These are phyloP conservation scores for Neostapfia colusana DNA, from an alignment of 176 grass and related monocot species.

Conservation along the genomic window DNA sequence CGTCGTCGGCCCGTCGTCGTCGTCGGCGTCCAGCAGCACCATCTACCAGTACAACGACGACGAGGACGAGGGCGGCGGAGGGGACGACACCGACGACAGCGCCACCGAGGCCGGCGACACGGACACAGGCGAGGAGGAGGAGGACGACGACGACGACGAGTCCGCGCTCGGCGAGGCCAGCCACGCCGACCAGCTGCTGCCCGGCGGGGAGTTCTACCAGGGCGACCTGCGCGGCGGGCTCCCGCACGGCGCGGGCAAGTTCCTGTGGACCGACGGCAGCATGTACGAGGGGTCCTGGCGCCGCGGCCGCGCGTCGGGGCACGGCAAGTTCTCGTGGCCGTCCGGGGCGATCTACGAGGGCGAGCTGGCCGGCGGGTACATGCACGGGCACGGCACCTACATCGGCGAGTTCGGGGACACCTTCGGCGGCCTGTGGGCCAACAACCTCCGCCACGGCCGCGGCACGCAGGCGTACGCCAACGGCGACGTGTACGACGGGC, in stretches of 20 bases:
- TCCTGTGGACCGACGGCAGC: constrained; percentile 76
- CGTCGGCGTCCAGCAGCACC: constrained; percentile 37
- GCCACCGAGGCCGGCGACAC: neutral
- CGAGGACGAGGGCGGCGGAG: neutral
- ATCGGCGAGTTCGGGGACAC: constrained; percentile 72
- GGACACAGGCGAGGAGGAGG: neutral
- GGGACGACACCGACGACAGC: neutral
- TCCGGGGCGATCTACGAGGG: constrained; percentile 82
- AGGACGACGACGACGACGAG: neutral
- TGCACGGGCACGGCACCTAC: constrained; percentile 71
- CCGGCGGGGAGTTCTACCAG: constrained; percentile 69
- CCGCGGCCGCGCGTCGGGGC: constrained; percentile 53
- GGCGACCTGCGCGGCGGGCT: constrained; percentile 45
- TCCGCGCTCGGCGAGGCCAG: constrained; percentile 16
- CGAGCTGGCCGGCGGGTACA: constrained; percentile 61
- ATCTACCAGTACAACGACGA: constrained; percentile 41
- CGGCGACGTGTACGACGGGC: constrained; percentile 76
- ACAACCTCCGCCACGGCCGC: constrained; percentile 73
- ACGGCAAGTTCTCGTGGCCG: constrained; percentile 78
- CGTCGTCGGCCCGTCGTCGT: neutral
- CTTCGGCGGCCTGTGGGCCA: constrained; percentile 60
- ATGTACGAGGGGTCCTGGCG: constrained; percentile 82
- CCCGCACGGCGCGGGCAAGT: constrained; percentile 68
- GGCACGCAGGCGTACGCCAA: constrained; percentile 67
- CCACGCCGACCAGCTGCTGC: constrained; percentile 54